Percentiles rank a stretch among this genome's conserved stretches.
These are phyloP conservation scores for Trichoderma guizhouense DNA, from an alignment of 2,329 filamentous ascomycete genomes.

Conservation along the genomic window DNA sequence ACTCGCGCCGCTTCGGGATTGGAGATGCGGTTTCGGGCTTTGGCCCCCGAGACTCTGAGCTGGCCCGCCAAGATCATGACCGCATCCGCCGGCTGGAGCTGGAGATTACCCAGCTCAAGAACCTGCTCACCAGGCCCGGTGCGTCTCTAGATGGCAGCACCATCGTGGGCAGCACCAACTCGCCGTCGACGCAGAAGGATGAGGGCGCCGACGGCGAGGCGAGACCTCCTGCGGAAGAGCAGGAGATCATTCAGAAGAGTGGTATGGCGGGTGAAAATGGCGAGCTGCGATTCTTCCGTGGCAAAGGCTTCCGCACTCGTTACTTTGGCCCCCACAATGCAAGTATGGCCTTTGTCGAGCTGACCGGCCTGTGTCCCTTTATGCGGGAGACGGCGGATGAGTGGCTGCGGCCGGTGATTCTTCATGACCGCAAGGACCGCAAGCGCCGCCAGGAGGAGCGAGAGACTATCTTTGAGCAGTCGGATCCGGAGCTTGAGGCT, in stretches of 20 bases:
- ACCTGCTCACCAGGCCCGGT: slow-evolving; percentile 44
- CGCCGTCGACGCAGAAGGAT: slow-evolving; percentile 46
- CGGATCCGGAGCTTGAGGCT: slow-evolving; percentile 49
- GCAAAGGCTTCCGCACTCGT: slow-evolving; percentile 57
- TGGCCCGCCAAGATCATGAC: slow-evolving; percentile 50
- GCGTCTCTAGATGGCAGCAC: slow-evolving; percentile 52
- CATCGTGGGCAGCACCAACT: slow-evolving; percentile 41
- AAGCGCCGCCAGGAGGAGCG: slow-evolving; percentile 51
- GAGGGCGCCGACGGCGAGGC: slow-evolving; percentile 34
- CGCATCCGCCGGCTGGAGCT: slow-evolving; percentile 58
- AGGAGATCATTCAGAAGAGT: slow-evolving; percentile 40
- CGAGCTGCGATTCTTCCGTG: slow-evolving; percentile 56
- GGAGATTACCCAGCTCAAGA: slow-evolving; percentile 56
- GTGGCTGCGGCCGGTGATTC: slow-evolving; percentile 57
- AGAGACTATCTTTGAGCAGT: slow-evolving; percentile 46
- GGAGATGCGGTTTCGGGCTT: slow-evolving; percentile 30
- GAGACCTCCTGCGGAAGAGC: slow-evolving; percentile 35
- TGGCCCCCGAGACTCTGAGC: slow-evolving; percentile 36
- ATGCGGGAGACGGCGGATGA: slow-evolving; percentile 62
- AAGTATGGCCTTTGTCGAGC: slow-evolving; percentile 57
- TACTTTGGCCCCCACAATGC: slow-evolving; percentile 61
- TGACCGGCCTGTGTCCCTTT: slow-evolving; percentile 56
- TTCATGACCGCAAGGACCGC: slow-evolving; percentile 55
- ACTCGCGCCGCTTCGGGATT: slow-evolving; percentile 38
- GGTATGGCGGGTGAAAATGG: slow-evolving; percentile 45